These are phyloP conservation scores for Trichoderma atrobrunneum DNA, from an alignment of 2,329 filamentous ascomycete genomes.

Conservation along the genomic window DNA sequence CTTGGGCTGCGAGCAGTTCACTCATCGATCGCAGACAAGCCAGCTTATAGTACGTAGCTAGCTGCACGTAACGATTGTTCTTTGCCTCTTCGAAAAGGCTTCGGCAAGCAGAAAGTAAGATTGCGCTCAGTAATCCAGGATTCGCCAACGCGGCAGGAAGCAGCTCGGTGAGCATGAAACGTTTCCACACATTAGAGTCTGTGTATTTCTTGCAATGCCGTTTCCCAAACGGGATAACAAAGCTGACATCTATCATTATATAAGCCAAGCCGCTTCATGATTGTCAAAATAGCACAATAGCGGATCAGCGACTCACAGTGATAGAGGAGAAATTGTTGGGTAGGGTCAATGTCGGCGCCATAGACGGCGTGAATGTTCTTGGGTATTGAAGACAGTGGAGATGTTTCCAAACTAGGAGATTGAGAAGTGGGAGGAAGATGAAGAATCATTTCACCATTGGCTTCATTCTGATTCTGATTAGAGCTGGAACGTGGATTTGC, in stretches of 20 bases:
- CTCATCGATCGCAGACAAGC: conserved; percentile 9
- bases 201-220: conserved; percentile 4
- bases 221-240: conserved; percentile 2
- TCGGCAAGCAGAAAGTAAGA: conserved; percentile 3
- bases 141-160: neutral
- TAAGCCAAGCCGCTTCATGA: neutral
- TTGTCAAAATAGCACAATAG: neutral
- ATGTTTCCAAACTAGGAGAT: neutral
- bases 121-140: conserved; percentile 1
- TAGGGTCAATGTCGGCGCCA: neutral
- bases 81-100: conserved; percentile 2
- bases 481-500: neutral
- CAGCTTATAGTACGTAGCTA: conserved; percentile 3
- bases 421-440: neutral
- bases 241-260: neutral
- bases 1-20: neutral
- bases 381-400: neutral
- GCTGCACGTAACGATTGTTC: neutral
- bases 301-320: neutral
- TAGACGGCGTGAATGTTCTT: neutral
- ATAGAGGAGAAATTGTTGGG: neutral
- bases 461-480: neutral
- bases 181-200: conserved; percentile 7
- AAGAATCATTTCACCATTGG: neutral
- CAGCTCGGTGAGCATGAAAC: conserved; percentile 4